Evolutionary conservation across 2,329 filamentous ascomycete genomes (phyloP), one percentile per base, ranked within the genome.

Genomic region (Epichloe hybrida): DNA sequence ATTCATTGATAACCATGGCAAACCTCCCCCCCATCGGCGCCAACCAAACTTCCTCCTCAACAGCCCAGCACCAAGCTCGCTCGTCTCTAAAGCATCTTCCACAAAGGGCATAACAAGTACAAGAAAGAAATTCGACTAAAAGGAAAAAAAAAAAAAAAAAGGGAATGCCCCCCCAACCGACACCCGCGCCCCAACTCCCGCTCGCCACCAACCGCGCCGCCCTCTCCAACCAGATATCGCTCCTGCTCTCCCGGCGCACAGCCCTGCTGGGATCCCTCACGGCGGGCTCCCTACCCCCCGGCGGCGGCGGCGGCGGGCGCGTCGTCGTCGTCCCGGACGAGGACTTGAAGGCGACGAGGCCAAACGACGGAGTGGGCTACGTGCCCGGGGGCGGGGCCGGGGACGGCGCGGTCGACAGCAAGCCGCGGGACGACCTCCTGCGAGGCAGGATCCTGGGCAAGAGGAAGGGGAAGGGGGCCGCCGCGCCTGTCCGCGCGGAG

Each of bases 331-430:
- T 13, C 34, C 46, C 15, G 11, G 49, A 46, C 21, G 35, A 50
- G 11, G 21, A 38, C 31, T 23, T 35, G 12, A 15, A 36, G 37
- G 46, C 53, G 20, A 45, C 49, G 5, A 52, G 46, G 27, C 48
- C 46, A 38, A 72, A 71, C 57, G 63, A 66, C 23, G 72, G 72
- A 37, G 56, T 74, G 9, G 72, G 72, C 8, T 72, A 68, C 58
- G 58, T 62, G 9, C 57, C 61, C 63, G 52, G 60, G 62, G 44
- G 35, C 23, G 2, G 23, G 65, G 17, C 61, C 63, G 52, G 60
- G 62, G 44, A 34, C 23, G 2, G 23, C 65, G 17, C 58, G 64
- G 21, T 2, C 4, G 44, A 37, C 3, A 7, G 6, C 23, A 13
- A n/a, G 12, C 13, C 36, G 36, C 15, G 36, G 36, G 36, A n/a